Evolutionary conservation across 805 yeast genomes (phyloP).

Genomic region (Metschnikowia dekortorum): DNA sequence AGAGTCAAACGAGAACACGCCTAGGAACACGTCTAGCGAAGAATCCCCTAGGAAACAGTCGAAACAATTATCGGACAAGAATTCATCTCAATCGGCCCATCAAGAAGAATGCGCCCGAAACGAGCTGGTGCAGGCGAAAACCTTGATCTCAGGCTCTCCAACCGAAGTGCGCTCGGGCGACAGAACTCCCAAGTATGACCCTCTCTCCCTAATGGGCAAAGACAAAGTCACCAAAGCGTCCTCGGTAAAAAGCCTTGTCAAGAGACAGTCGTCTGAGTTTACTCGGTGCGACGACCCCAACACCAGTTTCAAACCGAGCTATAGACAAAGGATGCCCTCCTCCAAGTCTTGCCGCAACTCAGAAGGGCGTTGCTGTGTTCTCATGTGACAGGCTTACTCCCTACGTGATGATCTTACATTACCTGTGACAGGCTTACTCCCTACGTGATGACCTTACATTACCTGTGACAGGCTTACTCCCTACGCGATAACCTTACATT

Average conservation of each 20-base stretch:
- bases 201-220: not conserved
- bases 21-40: too few species aligned
- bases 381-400: slow-evolving; percentile 8
- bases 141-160: not conserved
- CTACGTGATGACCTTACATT: not conserved
- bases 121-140: not conserved
- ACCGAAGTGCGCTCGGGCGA: not conserved
- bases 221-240: not conserved
- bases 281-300: not conserved
- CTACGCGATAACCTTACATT: not conserved
- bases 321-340: not conserved
- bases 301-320: not conserved
- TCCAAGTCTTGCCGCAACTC: not conserved
- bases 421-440: not conserved
- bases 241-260: not conserved
- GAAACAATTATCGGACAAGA: not conserved
- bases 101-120: not conserved
- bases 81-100: not conserved
- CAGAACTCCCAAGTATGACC: not conserved
- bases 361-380: slow-evolving; percentile 18
- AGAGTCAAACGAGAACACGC: too few species aligned
- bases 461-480: not conserved
- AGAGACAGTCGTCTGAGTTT: not conserved
- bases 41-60: not conserved
- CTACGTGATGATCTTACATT: not conserved